Percentiles rank a stretch among this genome's conserved stretches.
Conservation (phyloP, 177 flowering plant genomes). For the Vitis hybrid region DNA sequence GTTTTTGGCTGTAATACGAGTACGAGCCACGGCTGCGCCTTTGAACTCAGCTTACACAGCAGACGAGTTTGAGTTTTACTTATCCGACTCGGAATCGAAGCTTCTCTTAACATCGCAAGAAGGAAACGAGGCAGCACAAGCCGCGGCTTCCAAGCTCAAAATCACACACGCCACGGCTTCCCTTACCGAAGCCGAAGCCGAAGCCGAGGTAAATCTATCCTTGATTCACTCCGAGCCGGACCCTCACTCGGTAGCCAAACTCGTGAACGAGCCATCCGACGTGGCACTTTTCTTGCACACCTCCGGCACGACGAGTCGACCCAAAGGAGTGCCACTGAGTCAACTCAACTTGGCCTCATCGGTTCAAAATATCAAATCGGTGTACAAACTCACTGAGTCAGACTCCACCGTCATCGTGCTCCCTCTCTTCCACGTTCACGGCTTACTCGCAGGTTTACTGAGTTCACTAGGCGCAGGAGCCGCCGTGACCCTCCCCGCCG, state of each 20-base stretch:
- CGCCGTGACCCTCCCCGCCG: conserved; percentile 73
- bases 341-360: conserved; percentile 76
- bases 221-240: conserved; percentile 21
- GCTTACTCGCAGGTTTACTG: conserved; percentile 66
- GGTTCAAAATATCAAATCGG: conserved; percentile 61
- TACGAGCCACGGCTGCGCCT: conserved; percentile 75
- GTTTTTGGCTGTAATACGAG: conserved; percentile 80
- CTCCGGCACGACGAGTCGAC: conserved; percentile 93
- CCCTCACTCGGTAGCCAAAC: conserved; percentile 13
- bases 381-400: conserved; percentile 61
- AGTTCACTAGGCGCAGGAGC: conserved; percentile 79
- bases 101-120: conserved; percentile 50
- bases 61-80: conserved; percentile 85
- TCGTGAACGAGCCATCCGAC: conserved; percentile 71
- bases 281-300: conserved; percentile 90
- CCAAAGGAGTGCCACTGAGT: conserved; percentile 90
- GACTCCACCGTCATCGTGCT: conserved; percentile 86
- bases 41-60: conserved; percentile 74
- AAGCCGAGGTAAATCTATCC: conserved; percentile 31
- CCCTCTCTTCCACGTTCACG: conserved; percentile 93
- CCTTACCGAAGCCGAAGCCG: conserved; percentile 27
- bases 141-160: conserved; percentile 64
- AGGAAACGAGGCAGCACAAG: conserved; percentile 56
- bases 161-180: conserved; percentile 48
- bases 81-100: conserved; percentile 83